Evolutionary conservation across 2,329 filamentous ascomycete species (phyloP), one percentile per base, ranked within the genome.

Genomic region (Alternaria longipes): DNA sequence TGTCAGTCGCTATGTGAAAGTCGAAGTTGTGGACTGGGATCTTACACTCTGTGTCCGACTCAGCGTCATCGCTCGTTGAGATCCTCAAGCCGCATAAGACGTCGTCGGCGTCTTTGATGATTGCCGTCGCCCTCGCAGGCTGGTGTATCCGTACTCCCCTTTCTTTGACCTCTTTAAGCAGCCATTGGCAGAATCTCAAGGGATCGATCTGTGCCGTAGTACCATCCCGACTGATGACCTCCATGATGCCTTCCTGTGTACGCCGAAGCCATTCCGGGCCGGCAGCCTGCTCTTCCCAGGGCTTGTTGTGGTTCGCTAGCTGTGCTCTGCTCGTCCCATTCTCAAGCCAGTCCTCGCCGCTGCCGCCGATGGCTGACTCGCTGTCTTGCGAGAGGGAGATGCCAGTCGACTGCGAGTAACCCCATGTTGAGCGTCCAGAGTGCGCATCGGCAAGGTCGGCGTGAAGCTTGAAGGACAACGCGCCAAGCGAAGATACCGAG

Each of bases 151-250:
- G 81, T 4, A 93, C 90, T 14, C 90, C 90, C 20, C 84, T 81
- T 22, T 81, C 78, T n/a, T 83, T 70, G 63, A 86, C 88, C 64
- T 84, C 77, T 14, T 84, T 74, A 12, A 92, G 79, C 2, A 95
- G 81, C 73, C 89, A 93, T 49, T 85, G 80, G 62, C 87, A 93
- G 16, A 94, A 81, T 45, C 82, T 81, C 11, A 87, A 73, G 0
- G 92, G 91, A 67, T 94, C 90, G 85, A 91, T 83, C 75, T 92
- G 89, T 14, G 87, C 90, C 16, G 87, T 87, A 3, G 82, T 87
- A 4, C 83, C 85, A 18, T 86, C 84, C 26, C 85, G 81, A 60
- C 88, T 87, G 45, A 93, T 89, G 26, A 86, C 78, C 68, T 90
- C 87, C 24, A 92, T 74, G 0, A 74, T 80, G 56, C 87, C 87